Conservation (phyloP, 176 grass and related monocot genomes). For the Neostapfia colusana region DNA sequence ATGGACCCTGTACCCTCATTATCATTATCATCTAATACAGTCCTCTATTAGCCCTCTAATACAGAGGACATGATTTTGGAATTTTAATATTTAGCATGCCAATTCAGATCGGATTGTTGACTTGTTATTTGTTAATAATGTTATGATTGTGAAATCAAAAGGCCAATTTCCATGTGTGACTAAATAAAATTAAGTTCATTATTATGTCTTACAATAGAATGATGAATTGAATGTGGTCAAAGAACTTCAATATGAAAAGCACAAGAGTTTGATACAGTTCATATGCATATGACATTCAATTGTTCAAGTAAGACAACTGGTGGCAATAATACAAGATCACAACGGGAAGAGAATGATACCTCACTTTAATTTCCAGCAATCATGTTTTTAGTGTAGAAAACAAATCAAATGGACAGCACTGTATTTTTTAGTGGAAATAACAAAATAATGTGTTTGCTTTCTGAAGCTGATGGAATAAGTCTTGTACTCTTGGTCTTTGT, state of each 20-base stretch:
- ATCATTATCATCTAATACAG: too few species aligned
- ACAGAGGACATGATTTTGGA: neutral
- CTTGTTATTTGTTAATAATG: conserved; percentile 1
- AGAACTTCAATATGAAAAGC: neutral
- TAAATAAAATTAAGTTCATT: conserved; percentile 1
- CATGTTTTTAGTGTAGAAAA: conserved; percentile 2
- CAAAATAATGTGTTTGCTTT: neutral
- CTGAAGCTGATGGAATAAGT: too few species aligned
- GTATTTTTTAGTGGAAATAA: too few species aligned
- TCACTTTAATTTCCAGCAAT: neutral
- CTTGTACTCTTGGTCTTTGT: too few species aligned
- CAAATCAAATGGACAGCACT: neutral
- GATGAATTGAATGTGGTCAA: neutral
- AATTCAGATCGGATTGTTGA: neutral
- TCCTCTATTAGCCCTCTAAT: too few species aligned
- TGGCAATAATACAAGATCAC: neutral
- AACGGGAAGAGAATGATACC: neutral
- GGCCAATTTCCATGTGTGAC: neutral
- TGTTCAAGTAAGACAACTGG: neutral
- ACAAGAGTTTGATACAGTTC: neutral
- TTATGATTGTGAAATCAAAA: neutral
- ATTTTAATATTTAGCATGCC: neutral
- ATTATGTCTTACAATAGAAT: neutral
- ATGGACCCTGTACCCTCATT: too few species aligned
- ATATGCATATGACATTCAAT: neutral